These are phyloP conservation scores for Colletotrichum chrysophilum DNA, from an alignment of 2,329 filamentous ascomycete genomes.

Conservation along the genomic window DNA sequence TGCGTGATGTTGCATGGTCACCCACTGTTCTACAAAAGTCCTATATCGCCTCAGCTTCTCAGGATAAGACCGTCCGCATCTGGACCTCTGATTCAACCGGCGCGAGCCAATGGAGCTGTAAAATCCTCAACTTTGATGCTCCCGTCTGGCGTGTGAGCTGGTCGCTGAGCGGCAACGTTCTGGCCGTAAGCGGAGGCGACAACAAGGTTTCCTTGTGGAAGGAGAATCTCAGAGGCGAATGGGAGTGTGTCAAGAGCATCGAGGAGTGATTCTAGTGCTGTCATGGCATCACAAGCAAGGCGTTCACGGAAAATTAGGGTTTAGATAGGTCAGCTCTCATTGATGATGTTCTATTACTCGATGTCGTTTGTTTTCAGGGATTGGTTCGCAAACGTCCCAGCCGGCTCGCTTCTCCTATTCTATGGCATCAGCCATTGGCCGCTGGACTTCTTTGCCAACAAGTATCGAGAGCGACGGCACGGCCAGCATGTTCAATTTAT, in stretches of 20 bases:
- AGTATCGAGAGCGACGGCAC: not conserved
- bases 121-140: slow-evolving; percentile 85
- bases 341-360: not conserved
- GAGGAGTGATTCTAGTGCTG: slow-evolving; percentile 68
- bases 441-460: not conserved
- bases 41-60: slow-evolving; percentile 93
- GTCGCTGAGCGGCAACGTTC: slow-evolving; percentile 95
- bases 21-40: slow-evolving; percentile 94
- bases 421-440: not conserved
- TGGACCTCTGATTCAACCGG: slow-evolving; percentile 81
- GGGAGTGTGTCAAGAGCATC: slow-evolving; percentile 97
- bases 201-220: slow-evolving; percentile 99
- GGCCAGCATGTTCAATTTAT: not conserved
- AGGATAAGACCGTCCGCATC: slow-evolving; percentile 97
- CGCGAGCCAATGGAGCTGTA: slow-evolving; percentile 80
- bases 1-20: slow-evolving; percentile 96
- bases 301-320: slow-evolving; percentile 36
- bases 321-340: not conserved
- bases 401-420: not conserved
- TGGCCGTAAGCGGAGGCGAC: slow-evolving; percentile 91
- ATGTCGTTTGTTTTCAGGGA: not conserved
- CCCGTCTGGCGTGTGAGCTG: slow-evolving; percentile 97
- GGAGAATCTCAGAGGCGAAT: slow-evolving; percentile 94
- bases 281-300: slow-evolving; percentile 31
- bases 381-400: not conserved